Evolutionary conservation across 805 yeast species (phyloP), one percentile per base, ranked within the genome.

Genomic region (Candida orba): DNA sequence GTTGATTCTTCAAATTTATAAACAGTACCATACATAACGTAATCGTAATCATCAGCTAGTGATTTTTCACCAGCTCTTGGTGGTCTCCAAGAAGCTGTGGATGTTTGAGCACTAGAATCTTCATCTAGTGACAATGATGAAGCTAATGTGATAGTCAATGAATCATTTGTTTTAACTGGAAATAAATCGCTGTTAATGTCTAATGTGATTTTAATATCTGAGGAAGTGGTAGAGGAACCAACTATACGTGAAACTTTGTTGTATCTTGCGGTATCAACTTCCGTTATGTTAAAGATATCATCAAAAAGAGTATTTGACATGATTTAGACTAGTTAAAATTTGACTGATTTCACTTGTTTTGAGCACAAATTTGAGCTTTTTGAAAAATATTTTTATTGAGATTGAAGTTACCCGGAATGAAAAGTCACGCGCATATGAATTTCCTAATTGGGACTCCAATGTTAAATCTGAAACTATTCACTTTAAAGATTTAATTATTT

Each of bases 1-100:
- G 73, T 71, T 49, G 82, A 78, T 67, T 93, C 99, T 63, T 91
- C 96, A 60, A 93, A 93, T 64, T 91, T 90, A 72, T 93, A 93
- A 37, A 93, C 95, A 7, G 96, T 89, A 43, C 99, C 99, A 63
- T 90, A 81, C 98, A 93, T 91, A 52, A 93, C 98, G 58, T 93
- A 93, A 64, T 91, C 98, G 69, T 89, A 91, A 60, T 93, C 98
- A 63, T 91, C 97, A 52, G 96, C 96, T 57, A 91, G 73, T 6
- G 95, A 77, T 59, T 83, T 77, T 53, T 89, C 96, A 46, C 82
- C 85, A 12, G 84, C 75, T 64, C 76, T 84, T 37, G 96, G 95
- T 17, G 72, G 71, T 58, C 72, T 68, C 73, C 73, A 68, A 20
- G 69, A 65, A 48, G 68, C 49, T 60, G 62, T 54, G 32, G 75